These are phyloP conservation scores for Ephemerocybe angulata DNA, from an alignment of 768 basidiomycete species.

Conservation along the genomic window DNA sequence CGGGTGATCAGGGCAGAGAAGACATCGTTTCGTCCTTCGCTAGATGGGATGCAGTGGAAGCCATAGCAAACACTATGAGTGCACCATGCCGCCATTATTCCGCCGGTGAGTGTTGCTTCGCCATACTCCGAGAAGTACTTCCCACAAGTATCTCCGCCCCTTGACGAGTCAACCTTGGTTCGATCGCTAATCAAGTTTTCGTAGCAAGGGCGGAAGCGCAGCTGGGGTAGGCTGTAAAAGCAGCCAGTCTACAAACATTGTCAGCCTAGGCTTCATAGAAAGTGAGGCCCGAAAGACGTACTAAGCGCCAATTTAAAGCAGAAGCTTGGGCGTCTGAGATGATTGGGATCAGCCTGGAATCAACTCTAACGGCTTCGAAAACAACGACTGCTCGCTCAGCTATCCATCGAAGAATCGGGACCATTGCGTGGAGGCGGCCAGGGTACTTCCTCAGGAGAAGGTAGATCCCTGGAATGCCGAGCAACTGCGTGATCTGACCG, in stretches of 20 bases:
- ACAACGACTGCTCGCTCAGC: too few relatives aligned
- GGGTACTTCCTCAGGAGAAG: too few relatives aligned
- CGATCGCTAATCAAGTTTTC: not conserved
- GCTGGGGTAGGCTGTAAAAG: slow-evolving; percentile 1
- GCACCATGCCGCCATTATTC: slow-evolving; percentile 31
- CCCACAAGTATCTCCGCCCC: not conserved
- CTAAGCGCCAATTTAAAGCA: not conserved
- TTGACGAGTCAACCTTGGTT: not conserved
- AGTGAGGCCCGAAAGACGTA: not conserved
- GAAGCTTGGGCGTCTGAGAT: too few relatives aligned
- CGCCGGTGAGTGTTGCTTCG: slow-evolving; percentile 17
- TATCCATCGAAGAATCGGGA: too few relatives aligned
- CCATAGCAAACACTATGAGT: slow-evolving; percentile 31
- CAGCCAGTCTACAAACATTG: not conserved
- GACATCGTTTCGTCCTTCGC: slow-evolving; percentile 35
- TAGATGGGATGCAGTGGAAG: slow-evolving; percentile 32
- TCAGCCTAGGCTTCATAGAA: not conserved
- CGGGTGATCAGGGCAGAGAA: slow-evolving; percentile 32
- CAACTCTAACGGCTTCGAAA: too few relatives aligned
- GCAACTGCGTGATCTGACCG: not conserved
- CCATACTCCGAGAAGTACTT: slow-evolving; percentile 8
- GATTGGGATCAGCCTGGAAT: too few relatives aligned
- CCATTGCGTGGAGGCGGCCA: too few relatives aligned
- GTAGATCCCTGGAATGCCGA: not conserved
- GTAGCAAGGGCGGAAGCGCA: slow-evolving; percentile 1